Conservation (phyloP, 345 rosid genomes). For the Garcia nutans region DNA sequence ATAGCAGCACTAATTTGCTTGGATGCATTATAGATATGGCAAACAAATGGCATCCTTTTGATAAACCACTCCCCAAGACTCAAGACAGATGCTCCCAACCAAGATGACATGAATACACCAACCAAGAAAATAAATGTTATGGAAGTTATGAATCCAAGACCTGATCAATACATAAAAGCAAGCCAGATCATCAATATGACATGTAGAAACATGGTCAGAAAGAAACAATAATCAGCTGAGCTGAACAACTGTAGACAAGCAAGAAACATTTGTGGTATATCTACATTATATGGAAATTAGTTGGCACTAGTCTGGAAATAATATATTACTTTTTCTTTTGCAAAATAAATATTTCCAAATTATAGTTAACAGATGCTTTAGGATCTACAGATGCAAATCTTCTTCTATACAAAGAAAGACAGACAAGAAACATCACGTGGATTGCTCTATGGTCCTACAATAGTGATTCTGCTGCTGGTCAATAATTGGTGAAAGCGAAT, state of each 20-base stretch:
- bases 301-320: too few species aligned
- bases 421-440: neutral
- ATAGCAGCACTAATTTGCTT: conserved; percentile 99
- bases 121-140: conserved; percentile 89
- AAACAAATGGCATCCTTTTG: conserved; percentile 96
- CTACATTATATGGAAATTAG: neutral
- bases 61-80: conserved; percentile 98
- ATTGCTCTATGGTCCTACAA: neutral
- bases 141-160: conserved; percentile 95
- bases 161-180: conserved; percentile 39
- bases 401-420: neutral
- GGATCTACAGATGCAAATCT: neutral
- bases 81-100: conserved; percentile 96
- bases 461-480: neutral
- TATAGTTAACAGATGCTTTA: neutral
- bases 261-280: neutral
- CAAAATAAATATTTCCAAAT: neutral
- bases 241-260: neutral
- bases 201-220: neutral
- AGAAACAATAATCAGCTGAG: neutral
- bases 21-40: conserved; percentile 94
- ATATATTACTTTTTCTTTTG: neutral
- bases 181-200: conserved; percentile 19
- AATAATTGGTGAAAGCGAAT: neutral
- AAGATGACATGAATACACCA: conserved; percentile 99